phyloP scores from a whole-genome alignment of 768 basidiomycete genomes.

The Boletus barrowsii region DNA sequence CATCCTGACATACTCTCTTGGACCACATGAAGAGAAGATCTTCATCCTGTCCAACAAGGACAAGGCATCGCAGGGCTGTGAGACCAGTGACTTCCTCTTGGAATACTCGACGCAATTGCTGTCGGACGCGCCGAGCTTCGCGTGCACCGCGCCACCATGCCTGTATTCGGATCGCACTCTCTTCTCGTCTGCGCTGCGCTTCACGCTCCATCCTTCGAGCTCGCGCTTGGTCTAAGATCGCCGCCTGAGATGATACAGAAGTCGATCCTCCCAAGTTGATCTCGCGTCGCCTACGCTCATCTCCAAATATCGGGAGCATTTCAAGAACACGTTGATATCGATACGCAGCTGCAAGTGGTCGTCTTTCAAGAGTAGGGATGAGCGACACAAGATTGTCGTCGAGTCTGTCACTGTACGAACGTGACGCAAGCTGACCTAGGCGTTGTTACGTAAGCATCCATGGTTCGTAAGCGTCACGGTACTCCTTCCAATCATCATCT shows the following conservation, averaged over 20 bases:
- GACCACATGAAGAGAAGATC: conserved; percentile 35
- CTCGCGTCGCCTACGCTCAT: conserved; percentile 50
- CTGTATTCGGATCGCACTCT: conserved; percentile 61
- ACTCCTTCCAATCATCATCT: neutral
- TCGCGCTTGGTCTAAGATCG: conserved; percentile 63
- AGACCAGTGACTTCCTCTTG: conserved; percentile 50
- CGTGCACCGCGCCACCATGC: conserved; percentile 62
- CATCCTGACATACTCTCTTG: conserved; percentile 15
- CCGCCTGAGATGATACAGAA: conserved; percentile 46
- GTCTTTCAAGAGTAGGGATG: neutral
- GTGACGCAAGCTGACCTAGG: no score
- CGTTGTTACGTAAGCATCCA: neutral
- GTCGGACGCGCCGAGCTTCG: conserved; percentile 41
- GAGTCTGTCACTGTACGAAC: no score
- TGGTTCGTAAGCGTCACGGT: neutral
- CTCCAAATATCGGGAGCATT: conserved; percentile 48
- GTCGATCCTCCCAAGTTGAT: conserved; percentile 77
- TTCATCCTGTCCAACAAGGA: conserved; percentile 50
- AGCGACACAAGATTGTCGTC: neutral
- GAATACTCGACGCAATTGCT: conserved; percentile 48
- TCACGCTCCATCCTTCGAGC: conserved; percentile 56
- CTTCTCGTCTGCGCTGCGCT: conserved; percentile 51
- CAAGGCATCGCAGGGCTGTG: conserved; percentile 60
- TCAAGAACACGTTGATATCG: neutral
- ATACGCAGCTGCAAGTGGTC: neutral